Conservation (phyloP, 257 asterid genomes). For the Scutellaria minor region DNA sequence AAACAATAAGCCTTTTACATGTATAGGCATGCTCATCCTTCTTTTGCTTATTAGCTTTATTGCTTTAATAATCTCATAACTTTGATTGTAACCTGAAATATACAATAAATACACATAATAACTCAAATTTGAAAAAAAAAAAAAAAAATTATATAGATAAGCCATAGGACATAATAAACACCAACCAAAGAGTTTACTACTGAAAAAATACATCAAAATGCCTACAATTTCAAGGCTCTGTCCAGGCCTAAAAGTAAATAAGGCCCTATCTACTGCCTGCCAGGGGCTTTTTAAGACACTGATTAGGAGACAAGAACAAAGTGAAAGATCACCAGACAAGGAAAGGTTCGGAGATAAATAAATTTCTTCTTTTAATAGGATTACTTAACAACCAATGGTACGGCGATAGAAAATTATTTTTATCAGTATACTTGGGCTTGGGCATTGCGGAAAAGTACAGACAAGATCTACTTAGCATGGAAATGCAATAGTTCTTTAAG, state of each 20-base stretch:
- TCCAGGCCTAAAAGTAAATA: background rate
- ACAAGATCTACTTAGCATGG: background rate
- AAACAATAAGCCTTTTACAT: too few relatives aligned
- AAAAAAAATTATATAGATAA: too few relatives aligned
- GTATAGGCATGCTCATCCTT: background rate
- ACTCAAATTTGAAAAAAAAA: too few relatives aligned
- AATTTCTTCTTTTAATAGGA: conserved; percentile 11
- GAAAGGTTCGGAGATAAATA: background rate
- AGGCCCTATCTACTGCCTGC: background rate
- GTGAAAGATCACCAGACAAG: background rate
- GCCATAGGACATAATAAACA: too few relatives aligned
- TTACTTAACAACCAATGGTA: conserved; percentile 10
- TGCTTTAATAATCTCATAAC: background rate
- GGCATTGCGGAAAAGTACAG: background rate
- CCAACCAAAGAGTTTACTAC: background rate
- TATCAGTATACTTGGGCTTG: background rate
- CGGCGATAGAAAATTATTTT: background rate
- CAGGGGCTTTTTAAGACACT: background rate
- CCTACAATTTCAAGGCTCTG: background rate
- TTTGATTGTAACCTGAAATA: background rate
- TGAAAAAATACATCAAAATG: background rate
- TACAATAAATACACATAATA: too few relatives aligned
- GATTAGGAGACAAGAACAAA: conserved; percentile 16
- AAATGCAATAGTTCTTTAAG: background rate
- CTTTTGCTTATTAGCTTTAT: background rate